Evolutionary conservation across 2,329 filamentous ascomycete species (phyloP), one percentile per base, ranked within the genome.

Genomic region (Balansia obtecta): DNA sequence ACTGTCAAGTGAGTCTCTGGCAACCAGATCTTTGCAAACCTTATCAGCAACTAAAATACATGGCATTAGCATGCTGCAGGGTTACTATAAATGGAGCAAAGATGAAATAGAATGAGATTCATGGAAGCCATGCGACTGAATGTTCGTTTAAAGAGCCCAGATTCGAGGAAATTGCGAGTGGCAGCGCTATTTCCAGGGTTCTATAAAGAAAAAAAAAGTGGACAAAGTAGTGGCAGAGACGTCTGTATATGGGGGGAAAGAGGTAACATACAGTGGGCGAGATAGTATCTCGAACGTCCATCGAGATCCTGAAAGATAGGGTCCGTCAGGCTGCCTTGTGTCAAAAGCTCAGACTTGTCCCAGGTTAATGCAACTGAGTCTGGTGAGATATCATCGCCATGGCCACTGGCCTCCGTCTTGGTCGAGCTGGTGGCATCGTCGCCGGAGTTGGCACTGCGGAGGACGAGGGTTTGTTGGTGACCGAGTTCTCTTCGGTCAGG

Each of bases 301-400:
- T 71, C 69, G 42, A 81, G 68, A 55, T 77, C 73, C 55, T 78
- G 73, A 51, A 80, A 69, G 44, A 80, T 56, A 12, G 78, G 78
- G 58, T 82, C 78, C 30, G 72, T 68, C 46, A 79, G 63, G 32
- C 68, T 60, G 15, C 58, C 52, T 13, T 18, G 30, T 7, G 43
- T 22, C 7, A 38, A 27, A 6, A 46, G 8, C 2, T n/a, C 13
- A 13, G 33, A 15, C 27, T 20, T 18, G 16, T 20, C 33, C 18
- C 18, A 16, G 30, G 22, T 37, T 5, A 20, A 18, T 43, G 9
- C 33, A 32, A 39, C 11, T 46, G 16, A 20, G 22, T 34, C 22
- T 39, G 18, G 8, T 13, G 39, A 16, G 45, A 40, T 45, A 45
- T 41, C 13, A 41, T 42, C 12, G 15, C 18, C 18, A 22, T 43